Evolutionary conservation across 108 stramenopile species (phyloP).

Genomic region (Pseudonitzschia delicatissima): DNA sequence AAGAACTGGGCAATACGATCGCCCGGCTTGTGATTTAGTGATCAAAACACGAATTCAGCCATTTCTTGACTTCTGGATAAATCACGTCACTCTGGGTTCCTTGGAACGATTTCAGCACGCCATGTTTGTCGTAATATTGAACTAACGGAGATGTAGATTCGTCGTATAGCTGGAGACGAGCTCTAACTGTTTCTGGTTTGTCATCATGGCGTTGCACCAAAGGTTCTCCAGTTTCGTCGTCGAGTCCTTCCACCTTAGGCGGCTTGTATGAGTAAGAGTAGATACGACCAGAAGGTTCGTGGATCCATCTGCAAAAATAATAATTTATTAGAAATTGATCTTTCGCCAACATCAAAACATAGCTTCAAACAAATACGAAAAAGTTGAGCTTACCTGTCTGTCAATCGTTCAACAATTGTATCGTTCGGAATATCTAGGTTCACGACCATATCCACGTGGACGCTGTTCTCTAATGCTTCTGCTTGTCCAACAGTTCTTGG

Average conservation of each 20-base stretch:
- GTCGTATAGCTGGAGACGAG: slow-evolving; percentile 88
- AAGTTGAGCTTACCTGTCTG: slow-evolving; percentile 75
- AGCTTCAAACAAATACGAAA: neutral
- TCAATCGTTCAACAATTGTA: slow-evolving; percentile 91
- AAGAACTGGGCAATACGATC: no score
- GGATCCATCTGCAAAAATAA: slow-evolving; percentile 87
- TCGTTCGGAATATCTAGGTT: slow-evolving; percentile 93
- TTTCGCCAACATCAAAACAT: neutral
- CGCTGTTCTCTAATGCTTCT: slow-evolving; percentile 73
- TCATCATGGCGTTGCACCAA: slow-evolving; percentile 96
- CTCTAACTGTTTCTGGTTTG: slow-evolving; percentile 77
- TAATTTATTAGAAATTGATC: neutral
- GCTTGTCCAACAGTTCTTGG: slow-evolving; percentile 95
- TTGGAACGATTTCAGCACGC: slow-evolving; percentile 76
- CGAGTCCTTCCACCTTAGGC: slow-evolving; percentile 81
- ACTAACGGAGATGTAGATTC: slow-evolving; percentile 83
- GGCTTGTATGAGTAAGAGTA: slow-evolving; percentile 97
- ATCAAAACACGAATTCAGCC: slow-evolving; percentile 45
- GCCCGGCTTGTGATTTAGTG: slow-evolving; percentile 18
- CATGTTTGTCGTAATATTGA: slow-evolving; percentile 80
- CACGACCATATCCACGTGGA: slow-evolving; percentile 89
- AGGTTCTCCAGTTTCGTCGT: slow-evolving; percentile 92
- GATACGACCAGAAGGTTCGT: slow-evolving; percentile 87
- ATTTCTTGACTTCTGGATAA: slow-evolving; percentile 83
- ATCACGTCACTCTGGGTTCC: slow-evolving; percentile 95